Evolutionary conservation across 805 yeast species (phyloP).

Genomic region (Zygosaccharomyces rouxii): DNA sequence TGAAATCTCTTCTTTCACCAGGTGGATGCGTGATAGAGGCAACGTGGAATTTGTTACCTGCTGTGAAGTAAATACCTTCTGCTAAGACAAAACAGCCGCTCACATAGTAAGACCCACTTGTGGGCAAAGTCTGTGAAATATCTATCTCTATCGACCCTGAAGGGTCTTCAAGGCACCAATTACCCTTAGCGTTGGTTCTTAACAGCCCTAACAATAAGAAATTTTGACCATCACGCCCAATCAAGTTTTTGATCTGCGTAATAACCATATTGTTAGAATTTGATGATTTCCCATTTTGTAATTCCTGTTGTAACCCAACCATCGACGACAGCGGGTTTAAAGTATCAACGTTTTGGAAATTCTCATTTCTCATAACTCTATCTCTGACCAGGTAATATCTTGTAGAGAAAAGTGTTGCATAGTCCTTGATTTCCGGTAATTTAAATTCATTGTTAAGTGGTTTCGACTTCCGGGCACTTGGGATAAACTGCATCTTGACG

Average conservation of each 20-base stretch:
- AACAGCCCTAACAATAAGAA: slow-evolving; percentile 79
- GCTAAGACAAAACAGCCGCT: slow-evolving; percentile 76
- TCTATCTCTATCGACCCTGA: slow-evolving; percentile 71
- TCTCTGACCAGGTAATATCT: slow-evolving; percentile 65
- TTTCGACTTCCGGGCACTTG: slow-evolving; percentile 18
- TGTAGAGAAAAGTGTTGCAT: slow-evolving; percentile 43
- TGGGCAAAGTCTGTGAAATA: slow-evolving; percentile 54
- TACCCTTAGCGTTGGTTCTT: slow-evolving; percentile 56
- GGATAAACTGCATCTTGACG: slow-evolving; percentile 56
- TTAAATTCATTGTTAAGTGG: slow-evolving; percentile 13
- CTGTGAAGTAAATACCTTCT: slow-evolving; percentile 78
- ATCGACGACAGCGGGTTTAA: slow-evolving; percentile 37
- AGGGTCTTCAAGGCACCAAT: slow-evolving; percentile 76
- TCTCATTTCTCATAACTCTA: slow-evolving; percentile 68
- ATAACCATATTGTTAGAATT: slow-evolving; percentile 37
- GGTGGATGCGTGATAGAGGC: slow-evolving; percentile 82
- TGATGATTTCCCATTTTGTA: slow-evolving; percentile 12
- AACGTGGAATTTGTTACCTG: slow-evolving; percentile 65
- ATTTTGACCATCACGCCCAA: slow-evolving; percentile 76
- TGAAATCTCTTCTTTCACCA: slow-evolving; percentile 64
- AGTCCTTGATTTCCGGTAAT: slow-evolving; percentile 28
- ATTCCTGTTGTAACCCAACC: slow-evolving; percentile 21
- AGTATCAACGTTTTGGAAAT: slow-evolving; percentile 47
- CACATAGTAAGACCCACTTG: slow-evolving; percentile 58
- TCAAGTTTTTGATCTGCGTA: slow-evolving; percentile 73